Base-by-base conservation (phyloP, 805 yeast species). In the Suhomyces vadensis region DNA sequence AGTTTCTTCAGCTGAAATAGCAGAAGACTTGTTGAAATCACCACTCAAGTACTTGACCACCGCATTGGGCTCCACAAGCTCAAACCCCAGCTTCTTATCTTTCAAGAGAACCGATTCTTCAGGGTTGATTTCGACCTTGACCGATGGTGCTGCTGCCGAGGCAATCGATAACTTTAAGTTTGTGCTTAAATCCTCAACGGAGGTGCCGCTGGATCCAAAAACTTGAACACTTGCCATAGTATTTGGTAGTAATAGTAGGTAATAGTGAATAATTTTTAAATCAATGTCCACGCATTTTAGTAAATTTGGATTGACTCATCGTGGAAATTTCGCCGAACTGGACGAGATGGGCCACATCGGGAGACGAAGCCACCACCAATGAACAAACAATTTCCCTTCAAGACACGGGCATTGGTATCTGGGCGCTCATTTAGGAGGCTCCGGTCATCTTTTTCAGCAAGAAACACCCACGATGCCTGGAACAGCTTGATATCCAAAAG, bases 41-140 rank as follows among this genome's bases (percentile, higher is more conserved):
- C 68, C 61, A 29, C 79, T 69, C 49, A 82, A 65, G 55, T 80
- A 85, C 60, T 82, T 81, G 49, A 85, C 82, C 41, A 85, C 81
- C 16, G 94, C 82, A 57, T 85, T 83, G 16, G 87, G 72, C 61
- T 85, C 88, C 45, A 72, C 64, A 49, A 85, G 70, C 52, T 75
- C 77, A 42, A 80, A 75, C 2, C 64, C 63, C 19, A 59, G 35
- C 5, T 64, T 62, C 29, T 71, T 60, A 48, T 71, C 71, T 5
- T 61, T 44, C 48, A 75, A 65, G 19, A 43, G 53, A 14, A 20
- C 33, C 35, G 59, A 47, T 26, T 52, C 66, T 42, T 58, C 54
- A 16, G 61, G 65, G 20, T 58, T 52, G 38, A 52, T 42, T 21
- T 48, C 54, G 11, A 62, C 49, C 29, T 53, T 49, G 19, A 42